These are phyloP conservation scores for Ophiocordyceps camponoti-floridani DNA, from an alignment of 2,329 filamentous ascomycete species.

Conservation along the genomic window DNA sequence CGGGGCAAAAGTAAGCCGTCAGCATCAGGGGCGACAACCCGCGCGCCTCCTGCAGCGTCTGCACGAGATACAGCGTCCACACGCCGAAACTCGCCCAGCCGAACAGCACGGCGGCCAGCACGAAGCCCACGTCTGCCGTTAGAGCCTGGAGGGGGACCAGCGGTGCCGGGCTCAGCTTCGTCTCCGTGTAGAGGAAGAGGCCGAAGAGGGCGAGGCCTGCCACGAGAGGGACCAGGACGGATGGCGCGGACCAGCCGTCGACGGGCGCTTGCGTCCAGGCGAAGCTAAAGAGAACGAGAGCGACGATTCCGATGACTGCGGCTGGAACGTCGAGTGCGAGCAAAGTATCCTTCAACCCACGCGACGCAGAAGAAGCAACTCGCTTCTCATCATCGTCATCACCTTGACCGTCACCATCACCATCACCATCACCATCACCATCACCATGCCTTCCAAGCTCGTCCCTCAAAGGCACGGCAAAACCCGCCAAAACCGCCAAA, in stretches of 20 bases:
- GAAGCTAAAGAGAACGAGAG: conserved; percentile 45
- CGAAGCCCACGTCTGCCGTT: conserved; percentile 31
- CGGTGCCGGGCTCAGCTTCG: conserved; percentile 25
- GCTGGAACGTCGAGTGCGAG: conserved; percentile 21
- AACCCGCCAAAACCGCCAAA: conserved; percentile 12
- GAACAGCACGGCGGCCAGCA: conserved; percentile 33
- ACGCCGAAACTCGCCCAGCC: conserved; percentile 38
- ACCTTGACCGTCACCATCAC: neutral
- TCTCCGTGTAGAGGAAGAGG: conserved; percentile 39
- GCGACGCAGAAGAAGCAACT: neutral
- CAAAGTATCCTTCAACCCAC: conserved; percentile 1
- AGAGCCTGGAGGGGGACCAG: conserved; percentile 36
- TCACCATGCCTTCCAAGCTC: neutral
- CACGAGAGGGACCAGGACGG: conserved; percentile 38
- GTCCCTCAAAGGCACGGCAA: conserved; percentile 6
- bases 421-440: neutral
- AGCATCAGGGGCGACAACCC: conserved; percentile 23
- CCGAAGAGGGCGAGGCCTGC: conserved; percentile 34
- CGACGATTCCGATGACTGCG: conserved; percentile 27
- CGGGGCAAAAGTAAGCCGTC: conserved; percentile 25
- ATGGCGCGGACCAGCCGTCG: conserved; percentile 37
- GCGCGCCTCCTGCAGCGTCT: conserved; percentile 27
- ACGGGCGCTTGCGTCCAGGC: conserved; percentile 48
- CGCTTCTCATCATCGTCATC: neutral
- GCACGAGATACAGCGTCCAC: conserved; percentile 32